Evolutionary conservation across 306 rosid species (phyloP).

Genomic region (Pyrus pyrifolia): DNA sequence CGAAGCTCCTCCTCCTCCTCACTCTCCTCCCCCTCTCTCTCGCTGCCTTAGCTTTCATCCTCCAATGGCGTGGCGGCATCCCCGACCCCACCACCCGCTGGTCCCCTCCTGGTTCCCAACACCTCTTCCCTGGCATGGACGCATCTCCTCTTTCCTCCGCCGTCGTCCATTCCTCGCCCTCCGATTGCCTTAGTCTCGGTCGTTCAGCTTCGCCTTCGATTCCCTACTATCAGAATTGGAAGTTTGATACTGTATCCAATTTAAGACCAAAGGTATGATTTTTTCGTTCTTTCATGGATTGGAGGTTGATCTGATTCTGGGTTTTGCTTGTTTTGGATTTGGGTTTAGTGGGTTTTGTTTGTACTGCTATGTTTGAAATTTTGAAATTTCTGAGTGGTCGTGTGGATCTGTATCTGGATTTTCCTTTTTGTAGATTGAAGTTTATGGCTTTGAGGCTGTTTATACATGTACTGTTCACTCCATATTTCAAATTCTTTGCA

Average conservation of each 20-base stretch:
- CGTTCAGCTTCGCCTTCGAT: conserved; percentile 63
- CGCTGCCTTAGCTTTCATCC: conserved; percentile 78
- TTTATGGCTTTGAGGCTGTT: background rate
- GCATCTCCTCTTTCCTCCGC: conserved; percentile 63
- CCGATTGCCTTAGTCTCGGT: conserved; percentile 63
- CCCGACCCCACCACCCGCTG: conserved; percentile 71
- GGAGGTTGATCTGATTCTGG: conserved; percentile 3
- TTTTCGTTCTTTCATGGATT: background rate
- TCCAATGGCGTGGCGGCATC: conserved; percentile 98
- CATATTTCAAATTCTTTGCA: background rate
- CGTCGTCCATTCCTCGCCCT: conserved; percentile 35
- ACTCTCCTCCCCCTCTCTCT: conserved; percentile 83
- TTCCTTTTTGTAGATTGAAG: background rate
- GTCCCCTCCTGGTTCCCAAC: conserved; percentile 69
- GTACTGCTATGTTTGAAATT: background rate
- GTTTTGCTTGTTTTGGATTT: background rate
- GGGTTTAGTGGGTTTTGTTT: background rate
- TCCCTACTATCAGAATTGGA: conserved; percentile 78
- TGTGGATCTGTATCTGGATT: conserved; percentile 3
- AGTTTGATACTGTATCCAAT: conserved; percentile 52
- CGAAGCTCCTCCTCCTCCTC: conserved; percentile 74
- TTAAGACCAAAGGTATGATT: conserved; percentile 75
- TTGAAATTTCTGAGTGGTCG: background rate
- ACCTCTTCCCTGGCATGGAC: conserved; percentile 85
- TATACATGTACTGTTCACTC: background rate